Conservation (phyloP, 345 rosid genomes). For the Geranium brycei region DNA sequence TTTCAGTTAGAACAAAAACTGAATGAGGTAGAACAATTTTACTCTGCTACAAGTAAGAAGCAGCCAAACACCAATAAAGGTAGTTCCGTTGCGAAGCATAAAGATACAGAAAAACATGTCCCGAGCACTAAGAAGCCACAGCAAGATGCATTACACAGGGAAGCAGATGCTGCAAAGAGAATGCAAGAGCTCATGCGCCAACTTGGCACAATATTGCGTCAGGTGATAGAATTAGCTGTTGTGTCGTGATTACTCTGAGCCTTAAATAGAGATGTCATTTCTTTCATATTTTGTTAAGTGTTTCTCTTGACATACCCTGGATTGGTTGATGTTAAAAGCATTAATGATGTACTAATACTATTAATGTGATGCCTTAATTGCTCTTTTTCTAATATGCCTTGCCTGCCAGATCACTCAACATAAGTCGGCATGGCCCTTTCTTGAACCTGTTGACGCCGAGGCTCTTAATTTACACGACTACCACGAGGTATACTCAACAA, state of each 20-base stretch:
- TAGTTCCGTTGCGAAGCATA: conserved; percentile 34
- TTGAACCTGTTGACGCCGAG: conserved; percentile 77
- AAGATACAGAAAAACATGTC: conserved; percentile 36
- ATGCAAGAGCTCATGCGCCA: conserved; percentile 85
- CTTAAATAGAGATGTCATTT: too few relatives aligned
- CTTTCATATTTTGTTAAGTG: too few relatives aligned
- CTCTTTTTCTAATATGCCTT: conserved; percentile 2
- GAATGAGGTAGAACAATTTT: conserved; percentile 54
- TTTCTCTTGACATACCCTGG: too few relatives aligned
- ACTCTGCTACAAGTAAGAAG: conserved; percentile 22
- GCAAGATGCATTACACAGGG: conserved; percentile 45
- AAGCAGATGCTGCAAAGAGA: conserved; percentile 66
- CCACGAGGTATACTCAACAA: conserved; percentile 33
- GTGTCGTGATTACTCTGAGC: background rate
- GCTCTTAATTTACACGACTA: conserved; percentile 82
- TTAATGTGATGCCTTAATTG: background rate
- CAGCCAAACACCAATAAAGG: conserved; percentile 32
- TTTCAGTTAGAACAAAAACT: conserved; percentile 57
- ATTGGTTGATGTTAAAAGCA: too few relatives aligned
- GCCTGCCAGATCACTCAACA: conserved; percentile 63
- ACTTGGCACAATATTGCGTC: conserved; percentile 48
- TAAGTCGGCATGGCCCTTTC: conserved; percentile 74
- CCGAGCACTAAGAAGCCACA: conserved; percentile 42
- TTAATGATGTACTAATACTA: too few relatives aligned
- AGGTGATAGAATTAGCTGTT: conserved; percentile 14